phyloP scores from a whole-genome alignment of 441 rosid species.

The Jatropha podagrica region DNA sequence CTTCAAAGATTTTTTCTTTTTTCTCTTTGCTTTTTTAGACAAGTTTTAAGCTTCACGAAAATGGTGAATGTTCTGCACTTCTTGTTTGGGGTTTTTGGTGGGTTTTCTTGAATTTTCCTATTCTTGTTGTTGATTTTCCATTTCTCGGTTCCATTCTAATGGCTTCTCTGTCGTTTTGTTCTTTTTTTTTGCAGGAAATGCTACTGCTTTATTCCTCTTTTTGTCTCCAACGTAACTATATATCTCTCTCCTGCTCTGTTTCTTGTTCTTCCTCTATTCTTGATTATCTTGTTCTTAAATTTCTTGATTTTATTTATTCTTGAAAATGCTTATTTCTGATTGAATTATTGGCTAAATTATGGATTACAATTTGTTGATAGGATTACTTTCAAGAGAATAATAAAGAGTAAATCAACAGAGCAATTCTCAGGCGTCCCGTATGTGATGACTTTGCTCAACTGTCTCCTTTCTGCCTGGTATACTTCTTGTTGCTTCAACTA shows the following conservation, averaged over 20 bases:
- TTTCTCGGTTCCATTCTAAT: neutral
- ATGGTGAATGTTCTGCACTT: conserved; percentile 69
- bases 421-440: conserved; percentile 94
- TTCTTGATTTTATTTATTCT: neutral
- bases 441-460: conserved; percentile 89
- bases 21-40: no score
- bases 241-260: conserved; percentile 1
- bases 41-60: conserved; percentile 12
- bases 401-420: conserved; percentile 62
- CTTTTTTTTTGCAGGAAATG: conserved; percentile 64
- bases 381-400: conserved; percentile 88
- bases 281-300: neutral
- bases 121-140: neutral
- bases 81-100: conserved; percentile 86
- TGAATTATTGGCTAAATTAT: neutral
- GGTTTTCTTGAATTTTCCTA: conserved; percentile 19
- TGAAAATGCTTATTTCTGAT: neutral
- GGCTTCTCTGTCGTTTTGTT: conserved; percentile 4
- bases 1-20: neutral
- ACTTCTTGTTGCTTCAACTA: conserved; percentile 15
- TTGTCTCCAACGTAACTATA: conserved; percentile 68
- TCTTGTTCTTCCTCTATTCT: neutral
- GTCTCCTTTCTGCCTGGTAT: conserved; percentile 94
- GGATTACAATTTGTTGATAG: conserved; percentile 28
- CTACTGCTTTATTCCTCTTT: conserved; percentile 89